These are phyloP conservation scores for Nakaseomyces bracarensis DNA, from an alignment of 1,139 yeast genomes.

Conservation along the genomic window DNA sequence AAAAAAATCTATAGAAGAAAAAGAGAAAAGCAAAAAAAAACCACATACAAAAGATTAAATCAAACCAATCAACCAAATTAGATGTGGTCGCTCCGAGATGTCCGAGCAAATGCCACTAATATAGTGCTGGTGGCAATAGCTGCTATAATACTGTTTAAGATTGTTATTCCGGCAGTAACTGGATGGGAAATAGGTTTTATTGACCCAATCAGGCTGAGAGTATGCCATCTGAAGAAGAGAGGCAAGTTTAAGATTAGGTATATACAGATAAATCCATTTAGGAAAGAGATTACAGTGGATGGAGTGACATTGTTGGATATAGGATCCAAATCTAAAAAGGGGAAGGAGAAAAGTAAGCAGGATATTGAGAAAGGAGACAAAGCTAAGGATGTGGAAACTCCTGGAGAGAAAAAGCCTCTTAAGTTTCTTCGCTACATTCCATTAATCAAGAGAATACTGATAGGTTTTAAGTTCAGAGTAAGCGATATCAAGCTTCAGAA, in stretches of 20 bases:
- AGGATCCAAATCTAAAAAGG: background rate
- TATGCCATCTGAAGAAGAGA: slow-evolving; percentile 13
- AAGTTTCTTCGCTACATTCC: background rate
- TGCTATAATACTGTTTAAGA: slow-evolving; percentile 8
- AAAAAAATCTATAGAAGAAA: background rate
- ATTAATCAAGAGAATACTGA: background rate
- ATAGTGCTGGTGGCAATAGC: slow-evolving; percentile 2
- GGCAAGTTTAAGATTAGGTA: slow-evolving; percentile 16
- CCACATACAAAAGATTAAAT: too few relatives aligned
- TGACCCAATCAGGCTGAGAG: slow-evolving; percentile 18
- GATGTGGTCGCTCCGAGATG: slow-evolving; percentile 6
- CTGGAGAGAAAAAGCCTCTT: background rate
- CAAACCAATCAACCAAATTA: too few relatives aligned
- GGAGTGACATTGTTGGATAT: slow-evolving; percentile 11
- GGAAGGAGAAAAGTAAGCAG: slow-evolving; percentile 3
- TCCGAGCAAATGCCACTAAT: background rate
- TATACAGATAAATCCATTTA: slow-evolving; percentile 16
- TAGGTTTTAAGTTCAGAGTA: slow-evolving; percentile 2
- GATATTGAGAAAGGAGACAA: background rate
- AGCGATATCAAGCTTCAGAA: background rate
- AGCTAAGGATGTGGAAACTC: background rate
- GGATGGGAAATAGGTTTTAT: slow-evolving; percentile 12
- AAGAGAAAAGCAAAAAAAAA: background rate
- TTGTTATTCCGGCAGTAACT: slow-evolving; percentile 3
- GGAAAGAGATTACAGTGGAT: slow-evolving; percentile 15